Base-by-base conservation (phyloP, 2,329 filamentous ascomycete genomes). In the Zymoseptoria pseudotritici region DNA sequence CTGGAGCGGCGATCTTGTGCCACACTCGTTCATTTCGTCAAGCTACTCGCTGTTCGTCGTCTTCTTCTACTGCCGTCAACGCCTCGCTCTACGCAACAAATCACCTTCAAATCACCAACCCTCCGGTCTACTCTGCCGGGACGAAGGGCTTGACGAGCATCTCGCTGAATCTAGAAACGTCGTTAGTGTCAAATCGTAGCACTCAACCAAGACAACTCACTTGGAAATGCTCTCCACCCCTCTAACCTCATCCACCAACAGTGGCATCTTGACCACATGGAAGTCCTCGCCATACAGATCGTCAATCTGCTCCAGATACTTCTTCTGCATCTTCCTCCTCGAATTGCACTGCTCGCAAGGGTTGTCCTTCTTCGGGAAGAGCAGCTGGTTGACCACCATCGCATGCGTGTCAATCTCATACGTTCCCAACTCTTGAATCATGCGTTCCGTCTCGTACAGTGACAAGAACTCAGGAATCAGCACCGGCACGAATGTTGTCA, bases 241-340 rank as follows among this genome's bases (percentile, higher is more conserved):
- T 70, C 94, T 82, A 9, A 99, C 92, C 79, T 99, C 94, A 75
- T 99, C 93, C 1, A 96, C 90, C 61, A 99, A 78, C 71, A 99
- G 77, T 46, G 94, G 94, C 92, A 99, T 97, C 82, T 93, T 93
- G 67, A 99, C 93, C 49, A 99, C 92, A 73, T 99, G 96, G 80
- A 99, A 99, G 76, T 99, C 94, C 72, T 97, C 92, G n/a, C 70
- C 71, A 74, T 99, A 99, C 61, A 99, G 79, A 79, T 99, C 94
- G 77, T 96, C 92, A 70, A 97, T 97, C 81, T 99, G 93, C 73
- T 97, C 92, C 51, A 99, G 82, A 74, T 99, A 99, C 80, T 99
- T 99, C 82, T 91, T 94, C 82, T 99, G 94, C 94, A 99, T 99
- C 81, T 95, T 95, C 71, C 92, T 82, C 65, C 94, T 82, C 53